Percentiles rank a stretch among this genome's conserved stretches.
These are phyloP conservation scores for Knoxdaviesia proteae DNA, from an alignment of 2,329 filamentous ascomycete genomes.

Conservation along the genomic window DNA sequence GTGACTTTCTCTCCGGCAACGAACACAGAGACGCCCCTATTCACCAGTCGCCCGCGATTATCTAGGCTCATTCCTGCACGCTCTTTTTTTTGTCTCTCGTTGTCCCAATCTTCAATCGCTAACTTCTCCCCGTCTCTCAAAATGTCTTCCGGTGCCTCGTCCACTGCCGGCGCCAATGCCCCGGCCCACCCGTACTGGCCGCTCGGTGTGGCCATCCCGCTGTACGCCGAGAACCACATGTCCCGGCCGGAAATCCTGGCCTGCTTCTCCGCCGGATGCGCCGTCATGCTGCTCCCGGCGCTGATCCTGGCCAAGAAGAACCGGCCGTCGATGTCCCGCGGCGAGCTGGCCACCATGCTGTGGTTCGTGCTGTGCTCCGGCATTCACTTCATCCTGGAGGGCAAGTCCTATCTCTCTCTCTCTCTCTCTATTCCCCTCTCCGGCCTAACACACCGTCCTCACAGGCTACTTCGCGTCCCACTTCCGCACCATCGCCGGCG, in stretches of 20 bases:
- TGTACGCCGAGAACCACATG: constrained; percentile 46
- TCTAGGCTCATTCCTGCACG: too few species aligned
- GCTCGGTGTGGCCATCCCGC: constrained; percentile 35
- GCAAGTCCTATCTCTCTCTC: constrained; percentile 6
- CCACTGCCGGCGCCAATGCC: not conserved
- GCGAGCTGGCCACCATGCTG: constrained; percentile 39
- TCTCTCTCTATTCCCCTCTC: not conserved
- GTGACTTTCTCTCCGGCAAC: too few species aligned
- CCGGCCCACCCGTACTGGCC: constrained; percentile 50
- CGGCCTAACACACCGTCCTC: constrained; percentile 2
- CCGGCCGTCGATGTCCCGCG: constrained; percentile 27
- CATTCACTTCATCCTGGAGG: constrained; percentile 22
- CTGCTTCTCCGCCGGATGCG: constrained; percentile 35
- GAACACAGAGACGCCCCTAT: too few species aligned
- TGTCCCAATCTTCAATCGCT: too few species aligned
- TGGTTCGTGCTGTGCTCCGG: constrained; percentile 58
- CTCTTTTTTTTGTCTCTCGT: too few species aligned
- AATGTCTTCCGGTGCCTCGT: too few species aligned
- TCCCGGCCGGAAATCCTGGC: constrained; percentile 35
- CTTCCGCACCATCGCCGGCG: constrained; percentile 17
- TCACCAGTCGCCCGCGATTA: too few species aligned
- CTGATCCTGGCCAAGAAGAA: constrained; percentile 28
- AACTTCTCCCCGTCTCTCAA: too few species aligned
- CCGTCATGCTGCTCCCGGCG: constrained; percentile 34
- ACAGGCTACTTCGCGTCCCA: constrained; percentile 28